phyloP scores from a whole-genome alignment of 371 early-diverging fungal genomes.

The Mortierella sp. region DNA sequence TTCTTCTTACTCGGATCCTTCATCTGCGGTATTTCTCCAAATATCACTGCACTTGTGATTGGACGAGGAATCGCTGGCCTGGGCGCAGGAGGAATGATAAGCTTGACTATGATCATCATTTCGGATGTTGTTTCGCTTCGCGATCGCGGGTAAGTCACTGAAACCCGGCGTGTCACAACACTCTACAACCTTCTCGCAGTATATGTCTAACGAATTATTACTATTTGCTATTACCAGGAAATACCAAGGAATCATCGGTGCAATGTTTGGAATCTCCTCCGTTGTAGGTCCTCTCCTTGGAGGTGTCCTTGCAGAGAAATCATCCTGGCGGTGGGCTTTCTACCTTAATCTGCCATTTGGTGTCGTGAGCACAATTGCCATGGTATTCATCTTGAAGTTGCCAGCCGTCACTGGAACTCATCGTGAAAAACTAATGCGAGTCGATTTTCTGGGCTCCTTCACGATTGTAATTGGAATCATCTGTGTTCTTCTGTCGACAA shows the following conservation, averaged over 20 bases:
- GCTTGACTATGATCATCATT: slow-evolving; percentile 77
- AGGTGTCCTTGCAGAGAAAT: slow-evolving; percentile 63
- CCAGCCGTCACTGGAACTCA: slow-evolving; percentile 37
- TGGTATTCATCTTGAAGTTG: slow-evolving; percentile 60
- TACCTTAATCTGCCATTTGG: slow-evolving; percentile 74
- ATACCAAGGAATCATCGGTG: slow-evolving; percentile 62
- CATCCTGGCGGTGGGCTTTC: slow-evolving; percentile 68
- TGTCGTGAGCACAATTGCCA: slow-evolving; percentile 59
- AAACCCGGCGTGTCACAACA: not conserved
- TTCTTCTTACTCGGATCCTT: slow-evolving; percentile 66
- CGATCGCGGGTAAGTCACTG: slow-evolving; percentile 35
- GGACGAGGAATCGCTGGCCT: slow-evolving; percentile 72
- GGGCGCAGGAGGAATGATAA: slow-evolving; percentile 78
- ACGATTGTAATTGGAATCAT: slow-evolving; percentile 64
- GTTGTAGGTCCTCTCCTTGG: slow-evolving; percentile 67
- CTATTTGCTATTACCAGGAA: slow-evolving; percentile 29
- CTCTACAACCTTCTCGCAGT: not conserved
- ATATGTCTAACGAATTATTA: not conserved
- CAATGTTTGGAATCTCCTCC: slow-evolving; percentile 61
- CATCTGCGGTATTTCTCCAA: slow-evolving; percentile 66
- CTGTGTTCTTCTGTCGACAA: slow-evolving; percentile 61
- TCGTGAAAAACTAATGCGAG: slow-evolving; percentile 60
- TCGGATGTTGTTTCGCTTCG: slow-evolving; percentile 68
- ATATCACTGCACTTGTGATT: slow-evolving; percentile 72
- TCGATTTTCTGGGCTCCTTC: slow-evolving; percentile 71